phyloP scores from a whole-genome alignment of 2,329 filamentous ascomycete genomes.

The Aspergillus arachidicola region DNA sequence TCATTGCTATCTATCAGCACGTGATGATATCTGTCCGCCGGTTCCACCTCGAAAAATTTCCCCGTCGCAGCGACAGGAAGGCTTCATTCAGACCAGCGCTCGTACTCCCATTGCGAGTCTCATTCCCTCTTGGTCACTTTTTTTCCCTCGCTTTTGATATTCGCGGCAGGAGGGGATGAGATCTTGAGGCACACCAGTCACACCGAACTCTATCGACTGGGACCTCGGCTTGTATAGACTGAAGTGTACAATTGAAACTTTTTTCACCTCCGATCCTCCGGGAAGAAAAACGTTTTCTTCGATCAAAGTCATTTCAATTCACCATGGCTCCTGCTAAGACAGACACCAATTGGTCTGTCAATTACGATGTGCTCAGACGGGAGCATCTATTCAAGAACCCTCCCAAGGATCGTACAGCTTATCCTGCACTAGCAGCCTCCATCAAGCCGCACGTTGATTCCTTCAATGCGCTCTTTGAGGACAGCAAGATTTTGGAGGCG shows the following conservation, averaged over 20 bases:
- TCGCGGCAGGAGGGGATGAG: constrained; percentile 11
- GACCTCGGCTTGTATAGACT: constrained; percentile 4
- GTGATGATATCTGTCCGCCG: constrained; percentile 41
- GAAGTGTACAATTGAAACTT: constrained; percentile 18
- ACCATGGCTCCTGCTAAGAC: constrained; percentile 61
- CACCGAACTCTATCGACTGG: constrained; percentile 4
- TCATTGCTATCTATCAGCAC: constrained; percentile 36
- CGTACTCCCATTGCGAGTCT: constrained; percentile 24
- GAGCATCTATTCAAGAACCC: constrained; percentile 89
- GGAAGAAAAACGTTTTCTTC: constrained; percentile 10
- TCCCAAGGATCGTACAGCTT: constrained; percentile 82
- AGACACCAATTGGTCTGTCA: constrained; percentile 75
- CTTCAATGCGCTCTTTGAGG: constrained; percentile 86
- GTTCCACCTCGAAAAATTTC: constrained; percentile 46
- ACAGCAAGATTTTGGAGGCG: constrained; percentile 71
- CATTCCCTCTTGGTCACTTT: constrained; percentile 20
- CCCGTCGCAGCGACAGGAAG: constrained; percentile 27
- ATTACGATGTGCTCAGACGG: constrained; percentile 82
- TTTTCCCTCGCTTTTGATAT: neutral
- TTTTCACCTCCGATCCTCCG: constrained; percentile 16
- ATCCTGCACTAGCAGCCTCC: constrained; percentile 82
- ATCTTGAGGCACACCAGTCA: constrained; percentile 1
- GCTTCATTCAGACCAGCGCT: constrained; percentile 22
- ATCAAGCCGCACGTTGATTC: constrained; percentile 91
- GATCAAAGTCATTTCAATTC: constrained; percentile 7